These are phyloP conservation scores for Mortierella sp. DNA, from an alignment of 371 early-diverging fungal genomes.

Conservation along the genomic window DNA sequence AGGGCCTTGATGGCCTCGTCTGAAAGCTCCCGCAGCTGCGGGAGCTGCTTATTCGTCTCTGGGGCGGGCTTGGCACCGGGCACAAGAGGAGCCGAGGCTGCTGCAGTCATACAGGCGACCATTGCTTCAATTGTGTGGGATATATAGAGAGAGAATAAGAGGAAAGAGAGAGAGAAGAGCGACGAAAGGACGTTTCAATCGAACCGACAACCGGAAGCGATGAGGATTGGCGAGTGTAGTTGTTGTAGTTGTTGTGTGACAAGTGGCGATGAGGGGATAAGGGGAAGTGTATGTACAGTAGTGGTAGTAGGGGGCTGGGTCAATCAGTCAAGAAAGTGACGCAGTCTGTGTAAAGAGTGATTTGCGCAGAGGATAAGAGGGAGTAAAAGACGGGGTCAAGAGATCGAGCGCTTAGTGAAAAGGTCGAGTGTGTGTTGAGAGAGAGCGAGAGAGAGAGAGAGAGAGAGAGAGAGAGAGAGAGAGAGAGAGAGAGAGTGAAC, in stretches of 20 bases:
- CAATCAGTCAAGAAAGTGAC: not conserved
- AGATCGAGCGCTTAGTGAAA: conserved; percentile 31
- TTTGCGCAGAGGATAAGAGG: conserved; percentile 8
- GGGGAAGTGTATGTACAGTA: not conserved
- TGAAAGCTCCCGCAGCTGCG: conserved; percentile 50
- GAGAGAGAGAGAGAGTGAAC: not conserved
- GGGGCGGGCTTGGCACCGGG: conserved; percentile 38
- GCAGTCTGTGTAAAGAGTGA: not conserved
- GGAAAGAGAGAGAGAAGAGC: conserved; percentile 5
- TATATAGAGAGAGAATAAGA: not conserved
- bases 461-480: not conserved
- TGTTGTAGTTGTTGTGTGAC: not conserved
- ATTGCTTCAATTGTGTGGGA: conserved; percentile 15
- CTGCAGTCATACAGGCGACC: conserved; percentile 52
- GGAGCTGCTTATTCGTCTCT: conserved; percentile 35
- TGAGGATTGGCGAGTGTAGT: conserved; percentile 6
- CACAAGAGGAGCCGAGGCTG: conserved; percentile 38
- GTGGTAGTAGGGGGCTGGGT: not conserved
- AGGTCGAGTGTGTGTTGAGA: conserved; percentile 21
- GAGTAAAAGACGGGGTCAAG: not conserved
- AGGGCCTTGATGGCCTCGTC: conserved; percentile 58
- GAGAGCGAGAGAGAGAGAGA: not conserved
- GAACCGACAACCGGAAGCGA: conserved; percentile 7
- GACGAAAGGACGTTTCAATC: conserved; percentile 12
- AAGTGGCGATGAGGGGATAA: not conserved